Evolutionary conservation across 345 rosid species (phyloP).

Genomic region (Syzygium aqueum): DNA sequence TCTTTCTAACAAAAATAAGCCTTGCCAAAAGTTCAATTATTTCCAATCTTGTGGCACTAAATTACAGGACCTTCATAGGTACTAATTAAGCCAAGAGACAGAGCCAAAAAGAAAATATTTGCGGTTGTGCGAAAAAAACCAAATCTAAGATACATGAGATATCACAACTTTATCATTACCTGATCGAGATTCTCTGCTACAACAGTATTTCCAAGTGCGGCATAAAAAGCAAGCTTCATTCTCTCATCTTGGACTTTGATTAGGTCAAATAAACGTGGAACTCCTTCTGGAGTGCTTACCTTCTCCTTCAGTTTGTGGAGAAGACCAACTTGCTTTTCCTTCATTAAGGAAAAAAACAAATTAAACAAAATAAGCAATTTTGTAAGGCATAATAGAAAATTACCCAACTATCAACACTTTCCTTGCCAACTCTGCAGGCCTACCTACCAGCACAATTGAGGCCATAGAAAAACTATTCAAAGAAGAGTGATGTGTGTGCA

Average conservation of each 20-base stretch:
- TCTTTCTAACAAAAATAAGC: not conserved
- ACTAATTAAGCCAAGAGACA: not conserved
- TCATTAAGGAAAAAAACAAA: constrained; percentile 14
- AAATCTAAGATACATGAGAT: not conserved
- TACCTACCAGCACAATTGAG: not conserved
- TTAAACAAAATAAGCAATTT: not conserved
- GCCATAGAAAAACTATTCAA: not conserved
- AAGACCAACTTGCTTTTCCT: constrained; percentile 81
- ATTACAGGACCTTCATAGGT: not conserved
- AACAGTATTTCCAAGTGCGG: constrained; percentile 72
- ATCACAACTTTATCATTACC: constrained; percentile 23
- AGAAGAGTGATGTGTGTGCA: not conserved
- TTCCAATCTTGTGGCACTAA: not conserved
- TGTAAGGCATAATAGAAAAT: not conserved
- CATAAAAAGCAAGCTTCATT: constrained; percentile 90
- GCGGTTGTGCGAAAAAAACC: not conserved
- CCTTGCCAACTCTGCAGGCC: not conserved
- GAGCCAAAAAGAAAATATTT: not conserved
- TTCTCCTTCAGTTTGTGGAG: constrained; percentile 50
- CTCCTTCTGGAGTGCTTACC: constrained; percentile 77
- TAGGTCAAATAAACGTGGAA: constrained; percentile 89
- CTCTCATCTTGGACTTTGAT: constrained; percentile 81
- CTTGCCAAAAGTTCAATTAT: not conserved
- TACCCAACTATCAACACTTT: not conserved
- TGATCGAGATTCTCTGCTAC: constrained; percentile 91